These are phyloP conservation scores for Boletus fagicola DNA, from an alignment of 768 basidiomycete species.

Conservation along the genomic window DNA sequence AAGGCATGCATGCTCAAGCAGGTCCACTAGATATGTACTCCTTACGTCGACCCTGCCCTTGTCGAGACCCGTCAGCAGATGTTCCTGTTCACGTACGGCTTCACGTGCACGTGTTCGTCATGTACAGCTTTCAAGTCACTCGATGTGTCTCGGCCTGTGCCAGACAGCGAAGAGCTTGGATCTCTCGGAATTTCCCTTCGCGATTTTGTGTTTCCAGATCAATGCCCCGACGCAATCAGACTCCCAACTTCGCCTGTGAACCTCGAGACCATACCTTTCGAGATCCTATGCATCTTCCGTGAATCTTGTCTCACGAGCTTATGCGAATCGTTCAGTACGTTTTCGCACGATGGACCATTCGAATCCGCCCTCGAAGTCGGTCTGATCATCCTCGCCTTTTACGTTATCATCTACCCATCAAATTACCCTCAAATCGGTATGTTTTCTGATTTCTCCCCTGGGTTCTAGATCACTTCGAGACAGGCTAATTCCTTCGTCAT, in stretches of 20 bases:
- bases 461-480: neutral
- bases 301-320: constrained; percentile 57
- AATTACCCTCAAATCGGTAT: constrained; percentile 83
- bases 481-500: neutral
- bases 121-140: constrained; percentile 47
- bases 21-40: constrained; percentile 58
- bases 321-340: constrained; percentile 61
- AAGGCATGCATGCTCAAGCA: neutral
- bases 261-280: constrained; percentile 35
- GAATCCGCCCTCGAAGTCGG: constrained; percentile 53
- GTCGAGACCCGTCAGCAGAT: constrained; percentile 57
- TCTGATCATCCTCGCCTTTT: constrained; percentile 59
- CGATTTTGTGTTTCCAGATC: constrained; percentile 37
- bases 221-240: constrained; percentile 15
- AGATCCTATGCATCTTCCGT: constrained; percentile 46
- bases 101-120: constrained; percentile 59
- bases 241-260: constrained; percentile 31
- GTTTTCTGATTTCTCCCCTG: constrained; percentile 11
- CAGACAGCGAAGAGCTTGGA: constrained; percentile 18
- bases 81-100: constrained; percentile 63
- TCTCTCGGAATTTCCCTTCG: constrained; percentile 36
- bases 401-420: constrained; percentile 65
- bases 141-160: constrained; percentile 40
- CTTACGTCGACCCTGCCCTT: constrained; percentile 79
- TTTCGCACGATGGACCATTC: constrained; percentile 68